Base-by-base conservation (phyloP, 495 filamentous ascomycete species). In the Sabuloglossum arenarium region DNA sequence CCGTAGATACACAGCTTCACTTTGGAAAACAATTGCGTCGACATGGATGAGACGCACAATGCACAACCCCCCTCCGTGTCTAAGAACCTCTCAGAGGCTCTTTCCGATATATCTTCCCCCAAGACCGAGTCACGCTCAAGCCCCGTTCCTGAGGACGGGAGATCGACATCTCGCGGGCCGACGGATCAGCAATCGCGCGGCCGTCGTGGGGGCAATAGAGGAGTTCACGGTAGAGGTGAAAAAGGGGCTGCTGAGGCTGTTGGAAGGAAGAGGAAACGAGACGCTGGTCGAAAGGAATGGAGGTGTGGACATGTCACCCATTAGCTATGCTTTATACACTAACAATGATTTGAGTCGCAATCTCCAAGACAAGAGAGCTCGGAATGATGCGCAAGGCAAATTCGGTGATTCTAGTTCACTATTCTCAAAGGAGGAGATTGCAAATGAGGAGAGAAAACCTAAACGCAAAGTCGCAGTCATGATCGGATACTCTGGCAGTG, bases 381-480 rank as follows among this genome's bases (percentile, higher is more conserved):
- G 78, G 45, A 73, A 79, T 59, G 75, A 79, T 29, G 69, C 71
- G 62, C 19, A 50, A 37, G 45, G 16, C 61, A 66, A 24, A 19
- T 66, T 57, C 23, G 61, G 65, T 30, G 54, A 63, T 3, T 72
- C 74, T 0, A 65, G 73, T 53, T 75, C 79, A 56, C 68, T 76
- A 37, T 86, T 84, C 63, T 73, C 79, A 12, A 69, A 77, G 59
- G 86, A 88, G 58, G 88, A 94, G 69, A 88, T 94, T 58, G 83
- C 81, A 5, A 77, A 76, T 34, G 89, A 98, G 67, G 80, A 81
- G 62, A 78, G 89, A 51, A 81, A 79, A 50, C 91, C 91, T 3
- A 97, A 98, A 72, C 80, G 85, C 64, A 98, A 98, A 69, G 91
- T 93, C 27, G 93, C 91, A 21, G 85, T 98, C 16, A 66, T 97